Evolutionary conservation across 192 early-diverging fungal species (phyloP).

Genomic region (Cetraspora pellucida): DNA sequence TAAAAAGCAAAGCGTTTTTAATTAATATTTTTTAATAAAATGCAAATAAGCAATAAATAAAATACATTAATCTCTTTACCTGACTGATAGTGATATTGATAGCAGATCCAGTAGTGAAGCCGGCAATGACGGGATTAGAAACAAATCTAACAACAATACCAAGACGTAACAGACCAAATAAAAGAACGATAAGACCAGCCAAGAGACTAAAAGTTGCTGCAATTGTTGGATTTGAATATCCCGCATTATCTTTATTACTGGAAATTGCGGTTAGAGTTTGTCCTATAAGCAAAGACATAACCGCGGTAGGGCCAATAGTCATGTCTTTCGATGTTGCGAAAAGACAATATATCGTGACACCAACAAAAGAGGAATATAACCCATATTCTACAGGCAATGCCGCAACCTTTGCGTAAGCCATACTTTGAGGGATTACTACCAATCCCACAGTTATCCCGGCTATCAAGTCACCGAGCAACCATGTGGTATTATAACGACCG

Average conservation of each 20-base stretch:
- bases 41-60: too few relatives aligned
- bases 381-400: conserved; percentile 68
- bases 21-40: too few relatives aligned
- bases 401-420: conserved; percentile 76
- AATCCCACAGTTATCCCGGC: conserved; percentile 80
- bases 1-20: too few relatives aligned
- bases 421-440: conserved; percentile 73
- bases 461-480: conserved; percentile 58
- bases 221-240: conserved; percentile 33
- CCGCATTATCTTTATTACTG: too few relatives aligned
- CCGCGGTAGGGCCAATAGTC: conserved; percentile 67
- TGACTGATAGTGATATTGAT: conserved; percentile 81
- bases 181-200: conserved; percentile 69
- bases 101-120: conserved; percentile 86
- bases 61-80: background rate
- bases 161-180: conserved; percentile 78
- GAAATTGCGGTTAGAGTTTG: background rate
- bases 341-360: conserved; percentile 63
- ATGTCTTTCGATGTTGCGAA: conserved; percentile 79
- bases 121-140: conserved; percentile 77
- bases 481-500: conserved; percentile 40
- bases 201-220: conserved; percentile 68
- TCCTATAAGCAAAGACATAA: conserved; percentile 22
- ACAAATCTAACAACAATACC: conserved; percentile 90
- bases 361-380: conserved; percentile 73